Evolutionary conservation across 1,139 yeast genomes (phyloP), one percentile per base, ranked within the genome.

Genomic region (Candida neerlandica): DNA sequence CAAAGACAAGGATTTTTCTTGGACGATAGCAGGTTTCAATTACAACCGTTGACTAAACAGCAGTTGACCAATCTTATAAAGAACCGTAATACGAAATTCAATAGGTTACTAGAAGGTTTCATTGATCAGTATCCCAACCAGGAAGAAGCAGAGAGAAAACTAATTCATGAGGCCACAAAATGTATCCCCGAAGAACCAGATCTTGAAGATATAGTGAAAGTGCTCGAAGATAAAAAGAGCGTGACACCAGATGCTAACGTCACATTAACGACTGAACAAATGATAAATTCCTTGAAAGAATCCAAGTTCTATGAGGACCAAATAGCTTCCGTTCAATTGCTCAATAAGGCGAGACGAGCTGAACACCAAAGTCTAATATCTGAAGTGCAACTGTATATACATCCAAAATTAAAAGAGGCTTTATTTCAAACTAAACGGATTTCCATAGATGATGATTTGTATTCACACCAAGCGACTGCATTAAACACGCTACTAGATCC

Each of bases 381-480:
- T 12, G 69, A 69, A 21, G 69, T 71, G 46, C 64, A 49, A 4
- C 80, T 78, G 0, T 68, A 74, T 5, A 77, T 64, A 48, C 75
- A 63, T 77, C 94, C 51, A 38, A 70, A 53, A 74, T 65, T 71
- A 0, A 72, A 71, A 7, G 72, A 71, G n/a, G 79, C 89, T 0
- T 64, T 70, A 10, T 64, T 71, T 14, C 79, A 83, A 1, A 69
- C 86, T 45, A 76, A 75, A 41, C 74, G 75, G 1, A 67, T 78
- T 1, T 70, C 73, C 39, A 66, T 78, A 0, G 74, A 80, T 15
- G 66, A 73, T 0, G 72, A 75, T 5, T 77, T 94, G 39, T 94
- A 91, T 62, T 64, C 81, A 0, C 99, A 94, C 65, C 99, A 94
- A 64, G 82, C 87, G 0, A 79, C 81, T 45, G 97, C 97, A 0